These are phyloP conservation scores for Eucalyptus rudis DNA, from an alignment of 345 rosid species.

Conservation along the genomic window DNA sequence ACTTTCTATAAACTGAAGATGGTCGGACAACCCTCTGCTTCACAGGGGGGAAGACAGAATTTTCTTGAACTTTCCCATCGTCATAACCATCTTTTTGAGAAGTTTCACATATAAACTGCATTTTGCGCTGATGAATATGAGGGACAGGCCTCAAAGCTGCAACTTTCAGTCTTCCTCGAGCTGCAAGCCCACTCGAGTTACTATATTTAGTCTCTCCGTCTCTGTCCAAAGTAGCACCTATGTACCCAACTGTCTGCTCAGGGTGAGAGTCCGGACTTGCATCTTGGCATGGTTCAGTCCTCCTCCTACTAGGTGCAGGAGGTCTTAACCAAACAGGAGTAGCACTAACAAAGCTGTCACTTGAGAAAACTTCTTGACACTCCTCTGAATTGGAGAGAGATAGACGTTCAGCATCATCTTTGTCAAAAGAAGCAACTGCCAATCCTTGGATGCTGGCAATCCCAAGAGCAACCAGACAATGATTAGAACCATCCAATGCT, in stretches of 20 bases:
- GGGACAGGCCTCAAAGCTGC: conserved; percentile 51
- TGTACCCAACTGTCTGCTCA: not conserved
- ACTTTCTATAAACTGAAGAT: conserved; percentile 19
- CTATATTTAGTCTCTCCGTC: not conserved
- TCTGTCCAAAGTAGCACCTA: not conserved
- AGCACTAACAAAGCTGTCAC: not conserved
- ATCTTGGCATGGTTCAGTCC: conserved; percentile 3
- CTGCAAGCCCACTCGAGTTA: not conserved
- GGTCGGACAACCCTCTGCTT: conserved; percentile 2
- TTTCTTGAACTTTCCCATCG: conserved; percentile 19
- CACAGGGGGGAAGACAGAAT: conserved; percentile 3
- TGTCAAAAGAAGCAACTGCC: conserved; percentile 39
- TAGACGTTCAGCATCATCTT: conserved; percentile 27
- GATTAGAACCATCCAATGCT: conserved; percentile 28
- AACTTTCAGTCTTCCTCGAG: conserved; percentile 12
- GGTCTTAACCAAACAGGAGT: conserved; percentile 31
- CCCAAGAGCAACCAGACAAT: conserved; percentile 34
- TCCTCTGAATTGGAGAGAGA: conserved; percentile 18
- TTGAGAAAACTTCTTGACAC: not conserved
- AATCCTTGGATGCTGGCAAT: conserved; percentile 41
- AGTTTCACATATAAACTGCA: conserved; percentile 18
- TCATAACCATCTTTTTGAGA: conserved; percentile 22
- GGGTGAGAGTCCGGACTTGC: not conserved
- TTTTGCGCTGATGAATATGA: conserved; percentile 20
- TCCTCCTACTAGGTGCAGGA: conserved; percentile 30